phyloP scores from a whole-genome alignment of 306 rosid species.

The Myrica gale region DNA sequence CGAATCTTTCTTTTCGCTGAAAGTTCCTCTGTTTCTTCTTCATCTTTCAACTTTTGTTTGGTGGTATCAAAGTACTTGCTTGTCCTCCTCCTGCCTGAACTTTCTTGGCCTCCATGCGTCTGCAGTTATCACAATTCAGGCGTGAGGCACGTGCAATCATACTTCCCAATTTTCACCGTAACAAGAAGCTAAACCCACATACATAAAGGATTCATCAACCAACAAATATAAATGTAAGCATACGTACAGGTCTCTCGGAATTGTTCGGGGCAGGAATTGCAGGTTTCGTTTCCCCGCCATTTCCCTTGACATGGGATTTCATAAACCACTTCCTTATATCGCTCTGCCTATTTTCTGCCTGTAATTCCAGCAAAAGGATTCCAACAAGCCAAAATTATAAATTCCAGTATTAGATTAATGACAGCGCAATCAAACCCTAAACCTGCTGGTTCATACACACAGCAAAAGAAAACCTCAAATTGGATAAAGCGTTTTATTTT shows the following conservation, averaged over 20 bases:
- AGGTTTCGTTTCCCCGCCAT: conserved; percentile 43
- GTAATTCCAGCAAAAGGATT: conserved; percentile 16
- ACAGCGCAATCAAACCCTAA: background rate
- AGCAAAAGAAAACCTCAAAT: background rate
- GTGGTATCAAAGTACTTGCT: conserved; percentile 64
- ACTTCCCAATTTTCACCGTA: background rate
- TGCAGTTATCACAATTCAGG: conserved; percentile 20
- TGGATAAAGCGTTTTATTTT: background rate
- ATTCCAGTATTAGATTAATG: background rate
- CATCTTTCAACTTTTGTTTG: conserved; percentile 52
- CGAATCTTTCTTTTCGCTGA: conserved; percentile 67
- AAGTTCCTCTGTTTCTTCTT: conserved; percentile 44
- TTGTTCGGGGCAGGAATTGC: conserved; percentile 45
- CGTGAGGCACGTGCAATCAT: background rate
- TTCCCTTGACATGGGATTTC: conserved; percentile 75
- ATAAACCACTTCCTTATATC: conserved; percentile 97
- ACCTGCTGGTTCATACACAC: background rate
- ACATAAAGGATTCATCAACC: background rate
- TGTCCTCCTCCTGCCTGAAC: conserved; percentile 70
- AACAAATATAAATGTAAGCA: conserved; percentile 4
- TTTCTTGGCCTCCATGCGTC: conserved; percentile 55
- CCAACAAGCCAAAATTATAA: background rate
- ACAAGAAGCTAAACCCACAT: background rate
- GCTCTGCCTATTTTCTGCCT: conserved; percentile 37
- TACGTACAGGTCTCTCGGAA: conserved; percentile 49